Percentiles rank a stretch among this genome's conserved stretches.
These are phyloP conservation scores for Lentinus tigrinus DNA, from an alignment of 768 basidiomycete species.

Conservation along the genomic window DNA sequence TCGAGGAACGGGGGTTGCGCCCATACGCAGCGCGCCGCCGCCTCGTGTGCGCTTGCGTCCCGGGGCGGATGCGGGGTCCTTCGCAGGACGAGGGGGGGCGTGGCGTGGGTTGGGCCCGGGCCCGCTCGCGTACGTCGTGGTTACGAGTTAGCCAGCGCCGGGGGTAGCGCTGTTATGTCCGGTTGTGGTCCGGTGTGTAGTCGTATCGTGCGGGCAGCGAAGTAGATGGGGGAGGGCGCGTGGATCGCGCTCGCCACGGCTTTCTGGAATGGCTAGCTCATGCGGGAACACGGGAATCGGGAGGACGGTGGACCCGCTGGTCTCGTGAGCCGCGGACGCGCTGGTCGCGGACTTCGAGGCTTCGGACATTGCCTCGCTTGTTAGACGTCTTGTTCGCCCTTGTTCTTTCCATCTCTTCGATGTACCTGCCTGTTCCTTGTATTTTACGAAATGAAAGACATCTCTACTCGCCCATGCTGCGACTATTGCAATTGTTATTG, in stretches of 20 bases:
- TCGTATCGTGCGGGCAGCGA: not conserved
- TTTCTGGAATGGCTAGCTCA: not conserved
- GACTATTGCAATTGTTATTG: not conserved
- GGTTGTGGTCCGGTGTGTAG: not conserved
- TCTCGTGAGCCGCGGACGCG: not conserved
- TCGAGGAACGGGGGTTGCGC: not conserved
- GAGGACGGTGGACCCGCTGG: not conserved
- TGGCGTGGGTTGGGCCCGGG: constrained; percentile 10
- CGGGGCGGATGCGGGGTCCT: not conserved
- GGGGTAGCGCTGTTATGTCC: constrained; percentile 17
- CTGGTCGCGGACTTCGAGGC: not conserved
- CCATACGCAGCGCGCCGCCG: not conserved
- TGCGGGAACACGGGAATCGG: not conserved
- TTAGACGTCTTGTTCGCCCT: not conserved
- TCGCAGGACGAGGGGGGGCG: not conserved
- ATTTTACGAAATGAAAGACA: not conserved
- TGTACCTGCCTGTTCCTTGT: not conserved
- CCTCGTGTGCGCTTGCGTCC: constrained; percentile 6
- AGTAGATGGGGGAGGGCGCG: not conserved
- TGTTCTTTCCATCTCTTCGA: not conserved
- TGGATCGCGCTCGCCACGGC: not conserved
- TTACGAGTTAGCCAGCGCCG: constrained; percentile 5
- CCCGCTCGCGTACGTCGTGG: constrained; percentile 6
- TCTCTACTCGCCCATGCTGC: not conserved
- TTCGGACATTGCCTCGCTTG: not conserved